Evolutionary conservation across 257 asterid species (phyloP), one percentile per base, ranked within the genome.

Genomic region (Solanum pennellii): DNA sequence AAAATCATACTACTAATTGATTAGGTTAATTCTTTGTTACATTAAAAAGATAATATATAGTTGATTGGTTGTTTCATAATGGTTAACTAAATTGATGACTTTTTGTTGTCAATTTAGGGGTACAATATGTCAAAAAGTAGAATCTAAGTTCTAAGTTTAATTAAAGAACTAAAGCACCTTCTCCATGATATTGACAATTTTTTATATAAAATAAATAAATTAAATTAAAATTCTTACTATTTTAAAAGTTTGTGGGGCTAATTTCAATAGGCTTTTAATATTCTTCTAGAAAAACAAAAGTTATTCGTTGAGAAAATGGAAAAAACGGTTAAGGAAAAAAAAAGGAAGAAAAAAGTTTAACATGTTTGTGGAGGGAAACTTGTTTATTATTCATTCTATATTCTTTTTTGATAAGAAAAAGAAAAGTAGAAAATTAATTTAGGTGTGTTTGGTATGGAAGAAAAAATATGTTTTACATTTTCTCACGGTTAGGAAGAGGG

Each of bases 41-140:
- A 37, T 82, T 49, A 49, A 82, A 16, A 47, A 47, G 44, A 3
- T 20, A 1, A 35, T 73, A 39, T 74, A 31, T 49, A 82, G 41
- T 49, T 52, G 85, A 80, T 80, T 49, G 44, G 69, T 18, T 47
- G 66, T 66, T 44, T 31, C 80, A 87, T 29, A 45, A 86, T 86
- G 66, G 87, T 90, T 87, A 84, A 27, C 88, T 16, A 86, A 90
- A 86, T 84, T 75, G 88, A 71, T n/a, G 90, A 56, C 89, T 88
- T 86, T 83, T 71, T 23, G 60, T 80, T 74, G 18, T 86, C 83
- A 23, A 74, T 85, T 37, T 27, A 41, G 49, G 85, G 86, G 47
- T 35, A 85, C 65, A 82, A 62, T 52, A 60, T 88, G 88, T 90
- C 90, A 86, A 91, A 79, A 84, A 87, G 52, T 84, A n/a, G 83